phyloP scores from a whole-genome alignment of 208 protist genomes.

The Acanthamoeba pearcei region DNA sequence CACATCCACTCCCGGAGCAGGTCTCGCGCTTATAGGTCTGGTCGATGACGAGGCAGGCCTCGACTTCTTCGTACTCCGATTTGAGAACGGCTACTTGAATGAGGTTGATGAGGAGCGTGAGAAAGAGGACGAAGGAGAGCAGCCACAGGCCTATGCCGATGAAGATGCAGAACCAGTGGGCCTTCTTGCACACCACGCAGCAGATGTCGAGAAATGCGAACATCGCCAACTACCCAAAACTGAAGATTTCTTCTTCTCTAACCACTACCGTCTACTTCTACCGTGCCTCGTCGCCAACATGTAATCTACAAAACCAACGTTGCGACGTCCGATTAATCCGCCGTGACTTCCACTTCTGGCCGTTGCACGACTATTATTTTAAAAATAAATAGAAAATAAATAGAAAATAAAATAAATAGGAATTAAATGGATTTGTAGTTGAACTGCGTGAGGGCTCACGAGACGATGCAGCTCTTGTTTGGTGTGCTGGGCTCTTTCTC shows the following conservation, averaged over 20 bases:
- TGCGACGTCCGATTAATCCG: too few species aligned
- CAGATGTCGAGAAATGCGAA: neutral
- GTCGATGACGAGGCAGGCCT: neutral
- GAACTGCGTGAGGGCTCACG: neutral
- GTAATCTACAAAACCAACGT: too few species aligned
- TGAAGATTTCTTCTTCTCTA: too few species aligned
- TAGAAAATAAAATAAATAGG: too few species aligned
- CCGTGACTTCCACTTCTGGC: too few species aligned
- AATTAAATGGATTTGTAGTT: neutral
- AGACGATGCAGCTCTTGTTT: neutral
- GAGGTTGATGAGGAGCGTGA: conserved; percentile 33
- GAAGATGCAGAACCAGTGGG: conserved; percentile 8
- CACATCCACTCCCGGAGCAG: conserved; percentile 12
- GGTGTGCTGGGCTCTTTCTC: neutral
- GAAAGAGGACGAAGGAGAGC: conserved; percentile 41
- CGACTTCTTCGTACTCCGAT: conserved; percentile 11
- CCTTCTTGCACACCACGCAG: conserved; percentile 6
- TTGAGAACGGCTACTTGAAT: conserved; percentile 18
- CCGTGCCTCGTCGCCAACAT: too few species aligned
- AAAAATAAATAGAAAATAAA: too few species aligned
- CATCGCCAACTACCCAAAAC: neutral
- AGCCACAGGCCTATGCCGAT: neutral
- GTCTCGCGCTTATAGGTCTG: conserved; percentile 29
- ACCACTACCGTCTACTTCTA: too few species aligned
- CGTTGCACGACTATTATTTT: too few species aligned